Conservation (phyloP, 2,329 filamentous ascomycete species). For the Fusarium hostae region DNA sequence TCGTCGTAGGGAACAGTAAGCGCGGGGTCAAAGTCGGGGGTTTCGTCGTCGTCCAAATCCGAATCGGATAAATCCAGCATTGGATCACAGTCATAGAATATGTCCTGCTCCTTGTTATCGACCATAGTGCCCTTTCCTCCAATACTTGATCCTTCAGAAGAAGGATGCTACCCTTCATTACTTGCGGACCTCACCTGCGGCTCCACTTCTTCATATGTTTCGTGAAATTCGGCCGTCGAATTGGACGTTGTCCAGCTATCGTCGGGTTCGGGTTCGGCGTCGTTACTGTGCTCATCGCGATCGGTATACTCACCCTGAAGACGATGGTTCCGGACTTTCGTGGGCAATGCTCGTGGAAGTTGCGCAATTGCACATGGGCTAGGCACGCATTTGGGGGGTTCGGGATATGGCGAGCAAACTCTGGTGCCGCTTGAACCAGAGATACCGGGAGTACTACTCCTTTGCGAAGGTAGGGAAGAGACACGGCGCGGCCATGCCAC, state of each 20-base stretch:
- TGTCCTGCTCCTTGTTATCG: conserved; percentile 16
- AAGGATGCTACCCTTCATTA: conserved; percentile 39
- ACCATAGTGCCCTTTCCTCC: not conserved
- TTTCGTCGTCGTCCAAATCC: conserved; percentile 33
- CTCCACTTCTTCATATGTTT: conserved; percentile 6
- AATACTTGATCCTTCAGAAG: conserved; percentile 8
- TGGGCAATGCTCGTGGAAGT: conserved; percentile 27
- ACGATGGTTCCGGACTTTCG: conserved; percentile 55
- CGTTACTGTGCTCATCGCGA: conserved; percentile 44
- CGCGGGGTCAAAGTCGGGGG: conserved; percentile 43
- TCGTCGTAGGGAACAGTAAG: conserved; percentile 59
- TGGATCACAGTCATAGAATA: conserved; percentile 33
- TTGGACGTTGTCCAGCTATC: conserved; percentile 16
- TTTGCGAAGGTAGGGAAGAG: conserved; percentile 53
- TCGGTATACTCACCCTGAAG: conserved; percentile 60
- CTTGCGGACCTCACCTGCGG: not conserved
- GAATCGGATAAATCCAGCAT: conserved; percentile 16
- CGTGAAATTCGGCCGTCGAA: conserved; percentile 22
- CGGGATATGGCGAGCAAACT: conserved; percentile 55
- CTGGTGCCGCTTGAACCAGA: conserved; percentile 40
- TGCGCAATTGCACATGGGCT: conserved; percentile 37
- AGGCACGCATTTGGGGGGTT: conserved; percentile 48
- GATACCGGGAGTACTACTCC: conserved; percentile 46
- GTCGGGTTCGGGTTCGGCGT: conserved; percentile 41
- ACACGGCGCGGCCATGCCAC: conserved; percentile 57